Evolutionary conservation across 2,329 filamentous ascomycete genomes (phyloP), one percentile per base, ranked within the genome.

Genomic region (Paraphaeosphaeria sporulosa): DNA sequence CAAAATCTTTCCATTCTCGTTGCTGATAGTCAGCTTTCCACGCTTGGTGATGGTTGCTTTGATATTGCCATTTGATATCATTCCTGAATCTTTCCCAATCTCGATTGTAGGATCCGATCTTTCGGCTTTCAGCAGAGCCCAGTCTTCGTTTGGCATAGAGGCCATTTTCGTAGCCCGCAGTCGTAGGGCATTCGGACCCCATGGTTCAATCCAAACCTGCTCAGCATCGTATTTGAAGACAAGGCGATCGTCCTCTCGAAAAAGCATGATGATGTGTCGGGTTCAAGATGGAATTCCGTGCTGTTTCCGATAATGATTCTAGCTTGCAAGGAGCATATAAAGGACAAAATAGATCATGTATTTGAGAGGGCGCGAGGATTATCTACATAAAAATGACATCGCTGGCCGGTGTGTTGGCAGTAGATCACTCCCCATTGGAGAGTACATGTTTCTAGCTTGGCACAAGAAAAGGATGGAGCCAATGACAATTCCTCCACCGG

Each of bases 211-310:
- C 75, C 80, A 80, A 57, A 84, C 72, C 25, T 76, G 70, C 63
- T 84, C 81, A n/a, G 80, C 80, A 68, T 85, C 82, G 58, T 80
- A 83, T 61, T 84, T 85, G 70, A 85, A 90, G 59, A 89, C 83
- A 3, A 87, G 84, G 15, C 85, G 87, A 59, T 86, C 84, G 1
- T 82, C 84, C 17, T 87, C 81, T 9, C 69, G 61, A 0, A 85
- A 57, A 9, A 76, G 66, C 75, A 78, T 77, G 17, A 17, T n/a
- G 17, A n/a, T 32, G 8, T 32, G 10, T 32, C 6, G 30, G 30
- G 30, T 9, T 12, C 10, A 12, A 9, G 30, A 32, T 32, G 10
- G 6, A 8, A 9, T 32, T 12, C 10, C 5, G 4, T 32, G 30
- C 30, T 32, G 30, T 32, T 32, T 32, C 10, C 30, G 30, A 12